Conservation (phyloP, 208 protist genomes). For the Acanthamoeba sp. region DNA sequence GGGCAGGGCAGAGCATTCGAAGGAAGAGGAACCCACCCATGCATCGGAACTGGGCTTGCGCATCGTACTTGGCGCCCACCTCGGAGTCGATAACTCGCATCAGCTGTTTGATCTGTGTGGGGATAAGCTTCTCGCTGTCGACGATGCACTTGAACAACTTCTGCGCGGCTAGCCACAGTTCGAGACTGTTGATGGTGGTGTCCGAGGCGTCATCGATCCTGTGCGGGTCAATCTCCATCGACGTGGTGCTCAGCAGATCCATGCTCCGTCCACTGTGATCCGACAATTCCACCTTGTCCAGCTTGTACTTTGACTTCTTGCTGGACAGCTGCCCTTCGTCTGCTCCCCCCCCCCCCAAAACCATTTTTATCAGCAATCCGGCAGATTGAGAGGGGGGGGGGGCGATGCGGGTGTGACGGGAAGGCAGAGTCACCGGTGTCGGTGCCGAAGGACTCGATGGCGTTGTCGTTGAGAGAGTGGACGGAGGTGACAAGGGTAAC, state of each 20-base stretch:
- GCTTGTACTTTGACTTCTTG: slow-evolving; percentile 7
- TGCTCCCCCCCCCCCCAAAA: background rate
- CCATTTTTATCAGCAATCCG: no score
- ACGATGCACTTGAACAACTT: slow-evolving; percentile 53
- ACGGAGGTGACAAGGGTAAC: background rate
- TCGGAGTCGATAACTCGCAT: background rate
- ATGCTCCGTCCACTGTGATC: background rate
- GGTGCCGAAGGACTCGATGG: background rate
- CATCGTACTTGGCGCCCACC: slow-evolving; percentile 11
- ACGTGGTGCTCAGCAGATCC: background rate
- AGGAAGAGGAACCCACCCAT: slow-evolving; percentile 48
- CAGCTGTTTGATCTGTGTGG: background rate
- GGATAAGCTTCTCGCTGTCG: background rate
- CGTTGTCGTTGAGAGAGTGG: slow-evolving; percentile 62
- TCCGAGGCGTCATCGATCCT: background rate
- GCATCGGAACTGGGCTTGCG: background rate
- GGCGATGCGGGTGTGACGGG: no score
- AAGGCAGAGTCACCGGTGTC: no score
- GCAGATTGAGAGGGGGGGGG: no score
- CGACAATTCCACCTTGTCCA: background rate
- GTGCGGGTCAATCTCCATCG: slow-evolving; percentile 41
- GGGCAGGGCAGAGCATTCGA: slow-evolving; percentile 22
- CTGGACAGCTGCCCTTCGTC: background rate
- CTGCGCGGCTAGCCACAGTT: slow-evolving; percentile 56
- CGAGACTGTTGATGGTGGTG: slow-evolving; percentile 45